phyloP scores from a whole-genome alignment of 2,329 filamentous ascomycete species.

The Cordyceps cateniannulata region DNA sequence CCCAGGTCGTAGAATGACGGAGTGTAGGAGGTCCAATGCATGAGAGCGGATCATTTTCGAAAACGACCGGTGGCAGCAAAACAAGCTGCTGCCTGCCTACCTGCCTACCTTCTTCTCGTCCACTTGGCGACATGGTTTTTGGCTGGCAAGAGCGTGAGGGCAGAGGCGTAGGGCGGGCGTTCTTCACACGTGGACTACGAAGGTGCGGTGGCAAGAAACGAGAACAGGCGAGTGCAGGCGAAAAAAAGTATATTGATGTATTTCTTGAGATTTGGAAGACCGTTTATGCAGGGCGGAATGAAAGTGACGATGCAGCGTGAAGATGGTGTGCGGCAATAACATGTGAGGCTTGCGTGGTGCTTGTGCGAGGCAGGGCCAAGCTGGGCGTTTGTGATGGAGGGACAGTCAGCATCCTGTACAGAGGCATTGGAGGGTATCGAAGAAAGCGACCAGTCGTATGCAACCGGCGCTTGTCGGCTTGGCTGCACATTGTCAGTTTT shows the following conservation, averaged over 20 bases:
- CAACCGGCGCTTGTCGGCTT: neutral
- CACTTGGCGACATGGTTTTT: neutral
- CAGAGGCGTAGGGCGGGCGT: neutral
- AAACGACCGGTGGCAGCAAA: neutral
- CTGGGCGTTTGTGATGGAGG: neutral
- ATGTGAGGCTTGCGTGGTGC: neutral
- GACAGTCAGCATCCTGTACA: neutral
- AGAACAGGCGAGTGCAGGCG: neutral
- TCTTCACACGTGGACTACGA: neutral
- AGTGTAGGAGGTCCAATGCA: neutral
- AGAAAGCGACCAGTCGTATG: constrained; percentile 3
- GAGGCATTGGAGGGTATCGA: neutral
- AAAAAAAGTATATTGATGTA: neutral
- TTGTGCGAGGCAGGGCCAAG: neutral
- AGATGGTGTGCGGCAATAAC: neutral
- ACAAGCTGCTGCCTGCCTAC: neutral
- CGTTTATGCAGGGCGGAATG: neutral
- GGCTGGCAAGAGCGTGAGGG: constrained; percentile 7
- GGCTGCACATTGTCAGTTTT: neutral
- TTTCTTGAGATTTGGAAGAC: neutral
- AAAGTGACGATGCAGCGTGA: neutral
- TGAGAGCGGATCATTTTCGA: neutral
- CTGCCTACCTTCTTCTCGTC: neutral
- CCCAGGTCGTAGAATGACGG: neutral
- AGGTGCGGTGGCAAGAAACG: neutral